phyloP scores from a whole-genome alignment of 176 grass and related monocot genomes.

The Elaeis guineensis region DNA sequence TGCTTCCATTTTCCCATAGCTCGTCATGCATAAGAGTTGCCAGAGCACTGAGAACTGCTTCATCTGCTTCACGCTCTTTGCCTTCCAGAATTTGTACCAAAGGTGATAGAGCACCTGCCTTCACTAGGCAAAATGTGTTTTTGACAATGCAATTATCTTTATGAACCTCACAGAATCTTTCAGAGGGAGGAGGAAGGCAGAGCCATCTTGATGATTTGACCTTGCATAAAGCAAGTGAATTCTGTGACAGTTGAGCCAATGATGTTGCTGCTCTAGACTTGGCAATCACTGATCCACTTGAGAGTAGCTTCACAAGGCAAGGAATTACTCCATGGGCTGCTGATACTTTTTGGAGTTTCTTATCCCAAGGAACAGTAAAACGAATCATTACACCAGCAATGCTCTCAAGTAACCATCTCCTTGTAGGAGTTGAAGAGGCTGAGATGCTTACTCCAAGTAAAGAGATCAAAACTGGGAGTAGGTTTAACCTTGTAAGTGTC shows the following conservation, averaged over 20 bases:
- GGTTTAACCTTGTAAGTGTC: constrained; percentile 48
- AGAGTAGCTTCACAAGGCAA: constrained; percentile 65
- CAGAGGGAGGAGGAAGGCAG: constrained; percentile 47
- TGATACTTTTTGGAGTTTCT: constrained; percentile 57
- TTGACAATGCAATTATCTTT: constrained; percentile 45
- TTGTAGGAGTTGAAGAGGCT: constrained; percentile 17
- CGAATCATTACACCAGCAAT: constrained; percentile 57
- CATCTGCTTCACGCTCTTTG: constrained; percentile 48
- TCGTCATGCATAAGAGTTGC: constrained; percentile 66
- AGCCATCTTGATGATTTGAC: constrained; percentile 48
- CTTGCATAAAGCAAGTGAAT: constrained; percentile 31
- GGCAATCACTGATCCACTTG: constrained; percentile 50
- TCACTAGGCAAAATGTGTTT: constrained; percentile 73
- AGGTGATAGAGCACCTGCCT: constrained; percentile 46
- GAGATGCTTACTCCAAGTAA: constrained; percentile 37
- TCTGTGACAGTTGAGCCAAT: constrained; percentile 66
- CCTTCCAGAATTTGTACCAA: constrained; percentile 56
- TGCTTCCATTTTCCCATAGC: constrained; percentile 59
- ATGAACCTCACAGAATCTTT: constrained; percentile 66
- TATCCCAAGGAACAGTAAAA: constrained; percentile 71
- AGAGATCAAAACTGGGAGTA: constrained; percentile 55
- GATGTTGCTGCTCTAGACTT: constrained; percentile 71
- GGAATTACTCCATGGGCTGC: constrained; percentile 48
- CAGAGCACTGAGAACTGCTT: constrained; percentile 52
- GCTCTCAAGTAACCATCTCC: constrained; percentile 49